A percentile compares a stretch with the other conserved stretches of the same genome.
Evolutionary conservation across 2,329 filamentous ascomycete genomes (phyloP).

Genomic region (Fusarium ambrosium): DNA sequence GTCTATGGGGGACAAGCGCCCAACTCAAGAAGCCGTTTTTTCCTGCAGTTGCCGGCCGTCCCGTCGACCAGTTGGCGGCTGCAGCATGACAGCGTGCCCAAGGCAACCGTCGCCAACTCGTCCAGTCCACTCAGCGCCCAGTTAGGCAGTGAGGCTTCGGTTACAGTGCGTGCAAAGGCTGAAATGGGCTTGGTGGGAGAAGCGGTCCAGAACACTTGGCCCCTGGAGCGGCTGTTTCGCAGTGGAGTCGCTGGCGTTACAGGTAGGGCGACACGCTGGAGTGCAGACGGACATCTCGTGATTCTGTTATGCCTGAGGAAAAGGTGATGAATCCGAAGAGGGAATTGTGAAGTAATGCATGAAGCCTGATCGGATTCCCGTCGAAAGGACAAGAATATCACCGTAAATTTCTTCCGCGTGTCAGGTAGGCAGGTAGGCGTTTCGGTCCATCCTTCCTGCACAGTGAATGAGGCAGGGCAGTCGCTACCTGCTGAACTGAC

Average conservation of each 20-base stretch:
- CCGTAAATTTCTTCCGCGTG: neutral
- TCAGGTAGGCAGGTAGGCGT: neutral
- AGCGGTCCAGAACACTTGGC: conserved; percentile 1
- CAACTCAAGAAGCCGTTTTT: neutral
- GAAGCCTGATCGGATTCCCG: neutral
- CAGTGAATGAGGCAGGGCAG: conserved; percentile 1
- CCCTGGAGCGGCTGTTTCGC: conserved; percentile 19
- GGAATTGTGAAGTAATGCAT: neutral
- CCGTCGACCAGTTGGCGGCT: conserved; percentile 20
- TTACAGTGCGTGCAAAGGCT: conserved; percentile 22
- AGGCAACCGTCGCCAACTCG: neutral
- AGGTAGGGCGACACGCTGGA: conserved; percentile 14
- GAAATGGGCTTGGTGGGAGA: conserved; percentile 11
- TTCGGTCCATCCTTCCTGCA: neutral
- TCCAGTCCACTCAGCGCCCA: neutral
- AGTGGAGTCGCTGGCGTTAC: conserved; percentile 19
- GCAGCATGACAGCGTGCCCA: conserved; percentile 20
- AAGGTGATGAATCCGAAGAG: neutral
- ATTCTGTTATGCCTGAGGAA: conserved; percentile 5
- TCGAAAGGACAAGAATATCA: neutral
- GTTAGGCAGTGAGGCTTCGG: conserved; percentile 1
- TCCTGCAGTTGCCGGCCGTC: neutral
- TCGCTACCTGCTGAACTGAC: neutral
- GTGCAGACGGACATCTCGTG: conserved; percentile 14
- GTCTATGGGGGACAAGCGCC: neutral